phyloP scores from a whole-genome alignment of 2,329 filamentous ascomycete genomes.

The Fusarium concolor region DNA sequence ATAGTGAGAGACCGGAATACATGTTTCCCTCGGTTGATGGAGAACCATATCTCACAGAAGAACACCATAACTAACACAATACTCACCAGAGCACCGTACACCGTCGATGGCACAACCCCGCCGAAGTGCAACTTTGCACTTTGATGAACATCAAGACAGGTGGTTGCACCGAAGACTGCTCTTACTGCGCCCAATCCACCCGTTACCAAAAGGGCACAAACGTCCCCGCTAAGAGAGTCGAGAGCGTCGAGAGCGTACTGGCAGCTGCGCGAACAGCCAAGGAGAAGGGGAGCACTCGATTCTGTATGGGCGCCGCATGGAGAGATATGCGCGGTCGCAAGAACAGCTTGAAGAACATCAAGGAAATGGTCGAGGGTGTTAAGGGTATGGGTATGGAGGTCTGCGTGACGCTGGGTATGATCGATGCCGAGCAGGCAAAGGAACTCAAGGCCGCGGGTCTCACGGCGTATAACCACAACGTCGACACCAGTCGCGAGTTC shows the following conservation, averaged over 20 bases:
- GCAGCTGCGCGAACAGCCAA: constrained; percentile 81
- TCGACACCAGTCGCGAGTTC: constrained; percentile 90
- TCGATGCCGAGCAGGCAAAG: constrained; percentile 81
- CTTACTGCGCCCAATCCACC: constrained; percentile 91
- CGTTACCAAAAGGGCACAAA: constrained; percentile 82
- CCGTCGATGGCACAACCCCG: constrained; percentile 85
- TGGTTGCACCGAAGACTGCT: constrained; percentile 91
- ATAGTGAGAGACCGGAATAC: neutral
- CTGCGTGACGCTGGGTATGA: constrained; percentile 95
- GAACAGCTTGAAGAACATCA: constrained; percentile 84
- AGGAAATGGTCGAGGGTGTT: constrained; percentile 86
- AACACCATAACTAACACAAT: constrained; percentile 27
- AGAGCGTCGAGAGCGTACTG: constrained; percentile 83
- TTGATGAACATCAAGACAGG: constrained; percentile 98
- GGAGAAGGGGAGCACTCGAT: constrained; percentile 86
- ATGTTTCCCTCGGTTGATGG: neutral
- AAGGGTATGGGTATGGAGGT: constrained; percentile 86
- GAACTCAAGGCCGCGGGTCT: constrained; percentile 86
- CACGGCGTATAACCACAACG: constrained; percentile 94
- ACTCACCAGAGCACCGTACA: constrained; percentile 75
- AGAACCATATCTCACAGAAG: constrained; percentile 11
- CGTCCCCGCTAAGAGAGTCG: constrained; percentile 82
- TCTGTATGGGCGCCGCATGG: constrained; percentile 97
- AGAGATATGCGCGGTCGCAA: constrained; percentile 93
- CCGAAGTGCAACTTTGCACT: constrained; percentile 90